Evolutionary conservation across 257 asterid species (phyloP), one percentile per base, ranked within the genome.

Genomic region (Primulina eburnea): DNA sequence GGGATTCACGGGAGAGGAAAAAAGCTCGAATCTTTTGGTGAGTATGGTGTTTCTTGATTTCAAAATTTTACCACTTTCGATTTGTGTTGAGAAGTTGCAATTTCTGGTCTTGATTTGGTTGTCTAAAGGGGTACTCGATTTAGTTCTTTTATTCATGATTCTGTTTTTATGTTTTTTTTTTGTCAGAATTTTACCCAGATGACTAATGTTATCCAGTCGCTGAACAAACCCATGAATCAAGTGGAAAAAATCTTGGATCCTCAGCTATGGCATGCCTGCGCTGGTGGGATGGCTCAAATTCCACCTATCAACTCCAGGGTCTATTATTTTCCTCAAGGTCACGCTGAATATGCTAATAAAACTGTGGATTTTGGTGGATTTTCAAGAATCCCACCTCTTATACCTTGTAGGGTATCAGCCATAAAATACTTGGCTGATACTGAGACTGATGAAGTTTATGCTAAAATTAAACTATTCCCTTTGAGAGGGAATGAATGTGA

Each of bases 261-360:
- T 1, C 88, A 88, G 79, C 67, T 90, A 73, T 88, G 97, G 97
- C 96, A 88, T 77, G 97, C 97, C 43, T 90, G 96, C 67, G 97
- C 97, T 2, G 96, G 94, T 32, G 96, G 97, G 8, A 85, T 90
- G 95, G 95, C 88, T 35, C 94, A 85, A 76, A 71, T 88, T 67
- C 87, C 95, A 7, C 79, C 83, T 4, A 62, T 78, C 28, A 84
- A 85, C 69, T 79, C 90, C 1, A 82, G 75, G 64, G 92, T 87
- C 11, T 85, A 82, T 34, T 90, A 90, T 67, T 90, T 90, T 60
- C 91, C 96, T 59, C 97, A 90, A 65, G 94, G 96, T 2, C 97
- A 90, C 67, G 81, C 87, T 43, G 96, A 90, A 69, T 94, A 88
- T 43, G 89, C 87, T 28, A 75, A 77, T 69, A 79, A 64, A 64